phyloP scores from a whole-genome alignment of 768 basidiomycete genomes.

The Russula abietina region DNA sequence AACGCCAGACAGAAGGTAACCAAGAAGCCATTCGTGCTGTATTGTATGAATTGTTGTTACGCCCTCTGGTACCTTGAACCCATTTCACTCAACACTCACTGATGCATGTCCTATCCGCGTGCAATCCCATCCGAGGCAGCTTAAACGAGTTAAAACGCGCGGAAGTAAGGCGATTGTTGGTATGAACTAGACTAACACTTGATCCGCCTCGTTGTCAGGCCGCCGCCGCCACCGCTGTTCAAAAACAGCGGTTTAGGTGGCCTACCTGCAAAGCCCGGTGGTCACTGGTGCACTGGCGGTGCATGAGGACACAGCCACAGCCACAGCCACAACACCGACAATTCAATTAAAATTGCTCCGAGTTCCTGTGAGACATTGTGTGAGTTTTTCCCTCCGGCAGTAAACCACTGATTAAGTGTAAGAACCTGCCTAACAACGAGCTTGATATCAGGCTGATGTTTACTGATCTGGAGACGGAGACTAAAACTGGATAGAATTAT shows the following conservation, averaged over 20 bases:
- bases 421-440: background rate
- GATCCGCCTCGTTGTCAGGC: background rate
- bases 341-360: background rate
- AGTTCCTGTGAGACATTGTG: background rate
- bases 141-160: conserved; percentile 6
- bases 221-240: background rate
- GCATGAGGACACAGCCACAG: conserved; percentile 19
- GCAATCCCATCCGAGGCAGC: background rate
- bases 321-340: conserved; percentile 20
- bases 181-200: background rate
- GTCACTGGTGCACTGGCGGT: background rate
- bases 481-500: too few species aligned
- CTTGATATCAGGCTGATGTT: too few species aligned
- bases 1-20: background rate
- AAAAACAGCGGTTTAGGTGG: background rate
- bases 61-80: background rate
- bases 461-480: too few species aligned
- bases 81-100: background rate
- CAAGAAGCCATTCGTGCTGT: background rate
- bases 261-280: background rate
- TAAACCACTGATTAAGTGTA: conserved; percentile 8
- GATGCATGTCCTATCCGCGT: background rate
- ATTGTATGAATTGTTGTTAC: background rate
- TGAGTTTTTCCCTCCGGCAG: conserved; percentile 4
- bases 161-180: background rate